Evolutionary conservation across 805 yeast species (phyloP).

Genomic region (Ogataea chonburiensis): DNA sequence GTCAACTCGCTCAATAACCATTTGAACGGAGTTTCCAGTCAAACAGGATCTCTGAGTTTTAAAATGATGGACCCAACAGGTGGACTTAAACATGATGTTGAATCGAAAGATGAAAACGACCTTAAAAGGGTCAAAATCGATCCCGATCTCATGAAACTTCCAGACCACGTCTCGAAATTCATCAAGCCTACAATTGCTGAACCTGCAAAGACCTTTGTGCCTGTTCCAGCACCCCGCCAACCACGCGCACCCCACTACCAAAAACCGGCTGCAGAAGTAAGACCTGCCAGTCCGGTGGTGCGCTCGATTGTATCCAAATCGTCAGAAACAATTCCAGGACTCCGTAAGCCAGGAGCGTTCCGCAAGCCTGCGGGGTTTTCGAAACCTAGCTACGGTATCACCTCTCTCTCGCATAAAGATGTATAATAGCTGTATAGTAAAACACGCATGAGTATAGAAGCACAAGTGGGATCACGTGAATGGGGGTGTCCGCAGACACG

Average conservation of each 20-base stretch:
- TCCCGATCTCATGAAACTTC: conserved; percentile 7
- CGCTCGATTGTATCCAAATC: conserved; percentile 18
- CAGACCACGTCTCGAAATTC: conserved; percentile 14
- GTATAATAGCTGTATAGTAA: too few species aligned
- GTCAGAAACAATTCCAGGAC: conserved; percentile 16
- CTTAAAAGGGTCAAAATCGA: conserved; percentile 10
- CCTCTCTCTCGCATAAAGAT: conserved; percentile 14
- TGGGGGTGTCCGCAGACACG: too few species aligned
- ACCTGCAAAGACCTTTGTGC: conserved; percentile 3
- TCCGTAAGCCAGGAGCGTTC: conserved; percentile 36
- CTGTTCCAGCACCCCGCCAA: conserved; percentile 5
- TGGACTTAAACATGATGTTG: conserved; percentile 17
- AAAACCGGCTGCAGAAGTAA: conserved; percentile 25
- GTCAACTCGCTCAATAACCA: conserved; percentile 19
- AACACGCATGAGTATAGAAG: too few species aligned
- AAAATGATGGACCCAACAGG: conserved; percentile 5
- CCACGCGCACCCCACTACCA: conserved; percentile 30
- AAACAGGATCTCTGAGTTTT: conserved; percentile 18
- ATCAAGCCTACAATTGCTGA: conserved; percentile 9
- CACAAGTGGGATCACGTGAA: too few species aligned
- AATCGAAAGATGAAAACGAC: conserved; percentile 4
- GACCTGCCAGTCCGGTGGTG: conserved; percentile 17
- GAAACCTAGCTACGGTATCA: conserved; percentile 23
- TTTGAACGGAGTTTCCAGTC: conserved; percentile 7
- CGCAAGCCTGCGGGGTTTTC: conserved; percentile 30